Base-by-base conservation (phyloP, 805 yeast species). In the Lachancea sp. region DNA sequence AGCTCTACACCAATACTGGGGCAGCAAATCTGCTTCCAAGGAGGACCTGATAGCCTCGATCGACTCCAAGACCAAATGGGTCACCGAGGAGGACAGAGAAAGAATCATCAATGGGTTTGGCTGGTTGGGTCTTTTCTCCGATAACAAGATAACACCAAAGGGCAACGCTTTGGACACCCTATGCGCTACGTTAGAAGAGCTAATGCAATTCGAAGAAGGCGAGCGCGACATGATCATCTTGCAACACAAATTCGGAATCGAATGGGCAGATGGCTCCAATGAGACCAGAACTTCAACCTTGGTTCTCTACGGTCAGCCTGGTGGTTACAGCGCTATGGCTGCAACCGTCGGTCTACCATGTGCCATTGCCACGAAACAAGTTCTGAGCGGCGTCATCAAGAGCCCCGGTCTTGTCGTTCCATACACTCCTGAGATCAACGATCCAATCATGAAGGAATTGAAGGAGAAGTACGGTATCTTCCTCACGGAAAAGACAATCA, bases 271-370 rank as follows among this genome's bases (percentile, higher is more conserved):
- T 61, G 98, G 98, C 56, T 68, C 79, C 54, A 78, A 76, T 45
- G 98, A 93, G 73, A 78, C 83, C 51, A 89, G 98, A 77, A 90
- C 98, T 47, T 85, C 97, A 17, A 93, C 99, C 49, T 74, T 93
- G 63, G 91, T 90, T 31, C 96, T 89, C 69, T 87, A 86, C 69
- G 99, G 99, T 73, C 72, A 78, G 50, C 73, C 75, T 45, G 88
- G 90, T 49, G 91, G 93, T 45, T 93, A 91, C 81, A 84, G 95
- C 34, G 90, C 98, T 30, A 93, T 93, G 99, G 99, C 99, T 55
- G 90, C 91, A 67, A 79, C 87, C 53, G 99, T 93, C 45, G 99
- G 99, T 74, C 91, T 89, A 52, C 99, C 99, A 55, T 91, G 96
- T 72, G 96, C 96, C 45, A 95, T 93, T 66, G 99, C 98, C 26